Evolutionary conservation across 495 filamentous ascomycete species (phyloP).

Genomic region (Chaetomidium leptoderma): DNA sequence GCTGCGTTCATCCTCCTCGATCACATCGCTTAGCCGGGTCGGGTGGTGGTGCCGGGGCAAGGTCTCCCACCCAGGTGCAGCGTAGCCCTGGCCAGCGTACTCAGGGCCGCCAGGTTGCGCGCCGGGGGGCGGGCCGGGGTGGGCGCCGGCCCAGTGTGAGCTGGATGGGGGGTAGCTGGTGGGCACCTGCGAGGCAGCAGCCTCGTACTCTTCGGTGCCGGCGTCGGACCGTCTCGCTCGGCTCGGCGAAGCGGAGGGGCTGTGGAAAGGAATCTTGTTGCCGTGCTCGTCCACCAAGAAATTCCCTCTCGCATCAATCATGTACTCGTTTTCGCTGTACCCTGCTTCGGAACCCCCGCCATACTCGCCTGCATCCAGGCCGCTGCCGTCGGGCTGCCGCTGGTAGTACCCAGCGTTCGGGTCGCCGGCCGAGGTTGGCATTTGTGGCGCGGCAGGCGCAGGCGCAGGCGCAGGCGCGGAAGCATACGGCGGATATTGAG

Average conservation of each 20-base stretch:
- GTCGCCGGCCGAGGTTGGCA: constrained; percentile 27
- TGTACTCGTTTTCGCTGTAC: constrained; percentile 56
- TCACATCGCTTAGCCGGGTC: constrained; percentile 87
- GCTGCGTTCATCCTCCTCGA: constrained; percentile 77
- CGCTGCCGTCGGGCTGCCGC: constrained; percentile 23
- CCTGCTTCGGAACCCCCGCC: constrained; percentile 49
- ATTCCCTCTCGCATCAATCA: constrained; percentile 48
- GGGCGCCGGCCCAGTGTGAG: constrained; percentile 32
- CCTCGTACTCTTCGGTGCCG: constrained; percentile 49
- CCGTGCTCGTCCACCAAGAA: constrained; percentile 46
- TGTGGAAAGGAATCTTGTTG: constrained; percentile 42
- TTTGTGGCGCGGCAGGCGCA: constrained; percentile 16
- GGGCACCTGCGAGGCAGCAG: constrained; percentile 30
- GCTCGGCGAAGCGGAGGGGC: constrained; percentile 28
- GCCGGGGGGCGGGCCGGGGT: constrained; percentile 23
- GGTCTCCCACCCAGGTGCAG: constrained; percentile 67
- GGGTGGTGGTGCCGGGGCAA: constrained; percentile 91
- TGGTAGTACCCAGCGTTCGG: constrained; percentile 24
- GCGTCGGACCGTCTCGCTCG: constrained; percentile 40
- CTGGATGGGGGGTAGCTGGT: constrained; percentile 37
- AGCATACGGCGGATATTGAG: constrained; percentile 35
- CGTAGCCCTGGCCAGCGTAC: constrained; percentile 59
- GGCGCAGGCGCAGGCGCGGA: constrained; percentile 28
- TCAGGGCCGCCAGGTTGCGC: constrained; percentile 28
- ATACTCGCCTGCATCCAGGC: constrained; percentile 28